Base-by-base conservation (phyloP, 2,329 filamentous ascomycete genomes). In the Ophioceras dolichostomum region DNA sequence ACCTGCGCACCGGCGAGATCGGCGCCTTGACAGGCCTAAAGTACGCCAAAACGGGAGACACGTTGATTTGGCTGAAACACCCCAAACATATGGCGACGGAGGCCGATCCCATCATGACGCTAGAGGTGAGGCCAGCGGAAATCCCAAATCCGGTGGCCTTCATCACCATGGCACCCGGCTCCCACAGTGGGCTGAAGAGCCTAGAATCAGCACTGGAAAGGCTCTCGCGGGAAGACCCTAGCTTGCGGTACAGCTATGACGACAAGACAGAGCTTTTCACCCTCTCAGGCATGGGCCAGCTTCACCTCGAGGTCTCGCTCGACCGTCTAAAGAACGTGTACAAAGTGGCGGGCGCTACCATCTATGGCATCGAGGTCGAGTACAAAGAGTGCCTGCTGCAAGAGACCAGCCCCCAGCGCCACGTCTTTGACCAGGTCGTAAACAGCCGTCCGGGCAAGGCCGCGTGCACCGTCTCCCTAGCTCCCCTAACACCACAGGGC, bases 111-210 rank as follows among this genome's bases (percentile, higher is more conserved):
- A 62, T 94, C 34, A 76, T 79, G 35, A 78, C 71, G 13, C 63
- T 96, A 13, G 87, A 94, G 51, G 73, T 98, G 26, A 76, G 86
- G 13, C 86, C 91, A 0, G 91, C 94, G 20, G 74, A 83, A 41
- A 84, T 95, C 1, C 89, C 91, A 1, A 87, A 91, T 0, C 87
- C 91, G 0, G 91, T 98, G 0, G 94, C 95, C 52, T 98, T 96
- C 56, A 80, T 93, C n/a, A 85, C 88, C 42, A 79, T 96, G 20
- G 89, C 96, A 45, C 85, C 71, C 0, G 67, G 52, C 39, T 48
- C 52, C 6, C 77, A 14, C 62, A 86, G 47, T 80, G 84, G 48
- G 64, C 84, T 22, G 72, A 88, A 87, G 48, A 73, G 80, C 41
- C 73, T 98, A 5, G 75, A 84, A 39, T 75, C 81, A 5, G 80